Base-by-base conservation (phyloP, 306 rosid genomes). In the Acacia melanoxylon region DNA sequence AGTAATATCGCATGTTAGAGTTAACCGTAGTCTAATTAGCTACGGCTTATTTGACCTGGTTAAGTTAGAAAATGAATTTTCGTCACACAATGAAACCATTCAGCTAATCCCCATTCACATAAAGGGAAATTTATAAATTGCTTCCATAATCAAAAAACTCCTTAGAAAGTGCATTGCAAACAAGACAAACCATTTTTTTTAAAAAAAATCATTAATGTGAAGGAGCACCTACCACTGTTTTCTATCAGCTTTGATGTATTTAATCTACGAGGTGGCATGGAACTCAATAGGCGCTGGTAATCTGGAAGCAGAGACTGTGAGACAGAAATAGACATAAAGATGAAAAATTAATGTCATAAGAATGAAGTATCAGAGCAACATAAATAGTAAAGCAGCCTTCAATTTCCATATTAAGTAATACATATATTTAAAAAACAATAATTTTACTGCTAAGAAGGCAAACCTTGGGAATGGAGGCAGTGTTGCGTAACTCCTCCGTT, bases 291-390 rank as follows among this genome's bases (percentile, higher is more conserved):
- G 87, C 99, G 94, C 89, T 96, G 99, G 88, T 93, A 96, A 91
- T 96, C 98, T 90, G 94, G 98, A 93, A 93, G 98, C 85, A 96
- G 90, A 90, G 98, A 86, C 99, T 96, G 92, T 65, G 87, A 85
- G 86, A 81, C 89, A 87, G 82, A 91, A 82, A 85, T 72, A 80
- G 76, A 82, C 68, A 90, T 79, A 74, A 77, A 84, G 87, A 89
- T 89, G 89, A 89, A 84, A 68, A 89, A 82, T 81, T 66, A 83
- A 89, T 67, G 83, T 68, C 75, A 58, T 61, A 78, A 80, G 77
- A 56, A 82, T 78, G 61, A 74, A 71, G 81, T 65, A 74, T 69
- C 83, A 73, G 71, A 83, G 31, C 46, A 86, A 90, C 40, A 7
- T 24, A 83, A 61, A 78, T 72, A 29, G 52, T 75, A 75, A 81